Base-by-base conservation (phyloP, 352 stramenopile species). In the Elongisporangium prolatum region DNA sequence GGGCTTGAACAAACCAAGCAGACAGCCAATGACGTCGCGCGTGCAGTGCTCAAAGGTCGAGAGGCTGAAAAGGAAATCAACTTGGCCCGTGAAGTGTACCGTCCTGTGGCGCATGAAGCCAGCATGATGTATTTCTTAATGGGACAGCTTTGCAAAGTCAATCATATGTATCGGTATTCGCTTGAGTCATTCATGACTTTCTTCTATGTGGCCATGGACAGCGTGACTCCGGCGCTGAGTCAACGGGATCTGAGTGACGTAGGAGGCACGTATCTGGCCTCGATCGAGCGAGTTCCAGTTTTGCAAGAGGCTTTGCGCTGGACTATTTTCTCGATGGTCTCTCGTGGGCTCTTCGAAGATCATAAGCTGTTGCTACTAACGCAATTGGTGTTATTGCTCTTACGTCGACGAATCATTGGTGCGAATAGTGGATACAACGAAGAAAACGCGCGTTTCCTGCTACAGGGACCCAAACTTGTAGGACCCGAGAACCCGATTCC, bases 141-240 rank as follows among this genome's bases (percentile, higher is more conserved):
- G 71, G 67, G 89, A 11, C 78, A 96, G 56, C 72, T 98, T 0
- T 89, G 74, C 71, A 88, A 91, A 56, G 77, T 97, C 8, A 93
- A 95, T 61, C 88, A 95, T 74, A 97, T 97, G 90, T 97, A 98
- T 60, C 88, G 96, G 24, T 98, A 97, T 69, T 97, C 87, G 20
- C 82, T 98, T 25, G 91, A 97, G 57, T 89, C 80, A 8, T 95
- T 91, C 61, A 89, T 94, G 74, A 89, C 84, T 6, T 95, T 94
- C 49, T 95, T 94, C 62, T 94, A 88, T 50, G 75, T 88, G 5
- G 78, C 86, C 4, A 74, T 97, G 80, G 61, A 89, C 57, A 74
- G 79, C 34, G 64, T 97, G 28, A 63, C 81, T 38, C 63, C 57
- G 47, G 17, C 56, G 2, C 13, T 50, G 9, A 11, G 14, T 8